These are phyloP conservation scores for Penicillium sp. DNA, from an alignment of 2,329 filamentous ascomycete species.

Conservation along the genomic window DNA sequence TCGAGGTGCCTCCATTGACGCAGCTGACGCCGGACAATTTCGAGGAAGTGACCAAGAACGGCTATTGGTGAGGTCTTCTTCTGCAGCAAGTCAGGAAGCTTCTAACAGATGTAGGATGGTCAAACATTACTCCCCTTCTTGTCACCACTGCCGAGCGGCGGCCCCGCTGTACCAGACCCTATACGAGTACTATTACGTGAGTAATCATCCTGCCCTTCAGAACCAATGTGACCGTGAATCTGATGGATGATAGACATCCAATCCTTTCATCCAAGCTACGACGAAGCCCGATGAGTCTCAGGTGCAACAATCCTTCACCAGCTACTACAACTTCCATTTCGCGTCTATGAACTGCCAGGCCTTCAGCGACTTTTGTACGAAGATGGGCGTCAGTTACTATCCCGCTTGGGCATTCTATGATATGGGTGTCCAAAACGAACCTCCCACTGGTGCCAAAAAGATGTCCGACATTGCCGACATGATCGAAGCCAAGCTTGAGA, in stretches of 20 bases:
- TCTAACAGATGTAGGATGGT: constrained; percentile 44
- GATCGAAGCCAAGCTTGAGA: constrained; percentile 73
- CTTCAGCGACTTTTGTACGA: constrained; percentile 70
- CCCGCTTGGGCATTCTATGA: constrained; percentile 78
- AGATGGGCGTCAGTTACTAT: constrained; percentile 64
- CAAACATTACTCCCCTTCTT: constrained; percentile 52
- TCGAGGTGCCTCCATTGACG: constrained; percentile 50
- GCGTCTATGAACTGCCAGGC: constrained; percentile 80
- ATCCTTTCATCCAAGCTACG: constrained; percentile 57
- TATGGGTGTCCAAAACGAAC: constrained; percentile 65
- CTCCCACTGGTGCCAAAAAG: constrained; percentile 62
- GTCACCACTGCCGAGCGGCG: constrained; percentile 70
- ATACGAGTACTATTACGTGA: constrained; percentile 80
- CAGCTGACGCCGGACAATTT: constrained; percentile 49
- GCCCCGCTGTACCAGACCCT: constrained; percentile 85
- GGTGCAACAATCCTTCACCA: constrained; percentile 64
- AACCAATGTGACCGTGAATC: constrained; percentile 2
- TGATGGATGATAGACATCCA: constrained; percentile 62
- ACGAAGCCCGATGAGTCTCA: constrained; percentile 50
- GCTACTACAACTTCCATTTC: constrained; percentile 87
- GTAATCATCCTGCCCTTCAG: constrained; percentile 16
- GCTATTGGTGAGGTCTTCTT: constrained; percentile 47
- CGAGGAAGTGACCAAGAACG: constrained; percentile 48
- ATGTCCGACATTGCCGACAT: constrained; percentile 64
- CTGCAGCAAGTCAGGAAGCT: not conserved